phyloP scores from a whole-genome alignment of 208 protist genomes.

The Leishmania major region DNA sequence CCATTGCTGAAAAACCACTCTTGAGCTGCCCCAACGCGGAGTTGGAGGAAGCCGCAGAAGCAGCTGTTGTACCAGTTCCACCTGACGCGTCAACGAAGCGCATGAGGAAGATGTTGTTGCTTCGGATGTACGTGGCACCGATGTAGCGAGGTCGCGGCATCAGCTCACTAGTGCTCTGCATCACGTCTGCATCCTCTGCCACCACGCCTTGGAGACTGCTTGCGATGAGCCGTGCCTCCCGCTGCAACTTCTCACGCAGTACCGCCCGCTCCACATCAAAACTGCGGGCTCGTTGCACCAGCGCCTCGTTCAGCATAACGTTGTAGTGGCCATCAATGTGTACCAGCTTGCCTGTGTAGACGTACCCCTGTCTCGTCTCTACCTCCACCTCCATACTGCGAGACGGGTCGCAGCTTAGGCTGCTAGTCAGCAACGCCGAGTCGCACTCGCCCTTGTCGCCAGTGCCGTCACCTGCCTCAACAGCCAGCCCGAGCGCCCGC shows the following conservation, averaged over 20 bases:
- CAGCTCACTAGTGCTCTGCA: slow-evolving; percentile 22
- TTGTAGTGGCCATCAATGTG: slow-evolving; percentile 81
- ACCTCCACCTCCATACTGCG: slow-evolving; percentile 61
- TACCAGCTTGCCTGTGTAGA: slow-evolving; percentile 70
- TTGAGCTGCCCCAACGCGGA: slow-evolving; percentile 8
- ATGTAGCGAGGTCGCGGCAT: slow-evolving; percentile 62
- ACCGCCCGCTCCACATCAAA: slow-evolving; percentile 66
- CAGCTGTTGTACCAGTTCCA: not conserved
- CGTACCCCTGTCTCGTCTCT: slow-evolving; percentile 85
- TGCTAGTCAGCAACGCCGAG: slow-evolving; percentile 8
- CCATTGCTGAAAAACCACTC: slow-evolving; percentile 42
- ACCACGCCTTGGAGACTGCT: slow-evolving; percentile 20
- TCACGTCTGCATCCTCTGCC: not conserved
- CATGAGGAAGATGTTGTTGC: slow-evolving; percentile 73
- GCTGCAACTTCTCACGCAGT: slow-evolving; percentile 21
- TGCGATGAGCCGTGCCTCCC: slow-evolving; percentile 18
- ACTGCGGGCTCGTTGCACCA: slow-evolving; percentile 51
- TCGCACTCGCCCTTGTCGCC: not conserved
- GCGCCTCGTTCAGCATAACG: slow-evolving; percentile 61
- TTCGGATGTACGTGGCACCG: slow-evolving; percentile 70
- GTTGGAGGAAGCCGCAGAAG: not conserved
- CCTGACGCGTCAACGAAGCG: slow-evolving; percentile 45
- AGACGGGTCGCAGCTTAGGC: not conserved
- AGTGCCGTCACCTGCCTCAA: not conserved
- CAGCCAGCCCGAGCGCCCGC: slow-evolving; percentile 11